phyloP scores from a whole-genome alignment of 805 yeast genomes.

The Pachysolen tannophilus region DNA sequence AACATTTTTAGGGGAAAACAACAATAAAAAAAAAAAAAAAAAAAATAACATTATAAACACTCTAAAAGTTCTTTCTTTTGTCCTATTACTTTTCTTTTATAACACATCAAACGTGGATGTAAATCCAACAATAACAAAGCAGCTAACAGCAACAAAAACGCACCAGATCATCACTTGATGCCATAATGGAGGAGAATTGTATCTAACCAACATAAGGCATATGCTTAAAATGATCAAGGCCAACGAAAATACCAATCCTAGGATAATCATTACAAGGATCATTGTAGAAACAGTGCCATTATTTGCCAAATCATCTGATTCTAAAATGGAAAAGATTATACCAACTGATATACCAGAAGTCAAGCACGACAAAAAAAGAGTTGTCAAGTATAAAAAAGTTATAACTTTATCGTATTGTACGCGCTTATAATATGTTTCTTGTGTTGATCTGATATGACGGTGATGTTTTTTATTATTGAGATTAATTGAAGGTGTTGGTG shows the following conservation, averaged over 20 bases:
- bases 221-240: conserved; percentile 33
- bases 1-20: no score
- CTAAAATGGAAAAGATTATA: conserved; percentile 23
- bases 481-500: neutral
- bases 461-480: conserved; percentile 14
- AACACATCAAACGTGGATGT: no score
- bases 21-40: no score
- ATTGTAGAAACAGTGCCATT: conserved; percentile 14
- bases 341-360: conserved; percentile 37
- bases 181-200: conserved; percentile 27
- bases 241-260: conserved; percentile 34
- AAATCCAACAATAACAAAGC: no score
- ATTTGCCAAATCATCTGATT: conserved; percentile 6
- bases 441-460: no score
- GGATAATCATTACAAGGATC: conserved; percentile 24
- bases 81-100: no score
- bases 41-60: no score
- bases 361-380: conserved; percentile 30
- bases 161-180: conserved; percentile 37
- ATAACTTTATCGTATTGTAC: conserved; percentile 34
- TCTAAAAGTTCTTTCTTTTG: no score
- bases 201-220: conserved; percentile 35
- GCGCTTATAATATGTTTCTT: no score
- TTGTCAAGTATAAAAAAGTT: conserved; percentile 33
- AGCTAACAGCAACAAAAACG: conserved; percentile 24